Evolutionary conservation across 495 filamentous ascomycete species (phyloP).

Genomic region (Tuber umbilicatum): DNA sequence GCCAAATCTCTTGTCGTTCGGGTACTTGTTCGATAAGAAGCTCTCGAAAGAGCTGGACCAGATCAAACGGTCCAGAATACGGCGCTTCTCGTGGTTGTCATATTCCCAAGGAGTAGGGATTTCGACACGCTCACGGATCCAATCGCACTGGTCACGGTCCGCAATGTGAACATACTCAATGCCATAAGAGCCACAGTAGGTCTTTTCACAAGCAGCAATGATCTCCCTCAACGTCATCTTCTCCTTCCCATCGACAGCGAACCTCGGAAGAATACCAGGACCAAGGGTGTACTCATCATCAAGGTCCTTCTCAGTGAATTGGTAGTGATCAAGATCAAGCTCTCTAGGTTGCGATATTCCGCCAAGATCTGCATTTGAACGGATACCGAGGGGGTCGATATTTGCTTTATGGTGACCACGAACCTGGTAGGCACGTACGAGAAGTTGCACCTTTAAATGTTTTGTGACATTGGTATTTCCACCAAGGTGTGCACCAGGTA

Average conservation of each 20-base stretch:
- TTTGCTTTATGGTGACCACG: slow-evolving; percentile 96
- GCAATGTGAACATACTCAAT: slow-evolving; percentile 98
- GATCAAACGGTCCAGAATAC: slow-evolving; percentile 93
- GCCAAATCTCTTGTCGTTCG: slow-evolving; percentile 98
- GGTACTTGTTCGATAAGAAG: slow-evolving; percentile 93
- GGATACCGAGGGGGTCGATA: slow-evolving; percentile 92
- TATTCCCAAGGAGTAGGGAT: slow-evolving; percentile 92
- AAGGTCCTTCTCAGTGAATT: slow-evolving; percentile 89
- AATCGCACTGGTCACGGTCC: slow-evolving; percentile 94
- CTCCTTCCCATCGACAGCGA: slow-evolving; percentile 74
- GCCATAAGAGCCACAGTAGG: slow-evolving; percentile 95
- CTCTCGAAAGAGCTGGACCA: slow-evolving; percentile 95
- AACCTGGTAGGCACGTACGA: slow-evolving; percentile 95
- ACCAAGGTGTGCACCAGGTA: slow-evolving; percentile 64
- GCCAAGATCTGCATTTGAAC: slow-evolving; percentile 66
- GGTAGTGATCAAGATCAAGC: slow-evolving; percentile 83
- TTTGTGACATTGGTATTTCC: slow-evolving; percentile 81
- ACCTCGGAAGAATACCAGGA: slow-evolving; percentile 90
- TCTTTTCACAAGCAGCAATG: slow-evolving; percentile 81
- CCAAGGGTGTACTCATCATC: slow-evolving; percentile 87
- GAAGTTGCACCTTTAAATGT: slow-evolving; percentile 95
- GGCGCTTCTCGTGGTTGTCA: slow-evolving; percentile 90
- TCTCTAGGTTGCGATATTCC: slow-evolving; percentile 86
- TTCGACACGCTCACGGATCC: slow-evolving; percentile 90
- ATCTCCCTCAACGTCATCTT: slow-evolving; percentile 98